Conservation (phyloP, 768 basidiomycete species). For the Rhizopogon roseolus region DNA sequence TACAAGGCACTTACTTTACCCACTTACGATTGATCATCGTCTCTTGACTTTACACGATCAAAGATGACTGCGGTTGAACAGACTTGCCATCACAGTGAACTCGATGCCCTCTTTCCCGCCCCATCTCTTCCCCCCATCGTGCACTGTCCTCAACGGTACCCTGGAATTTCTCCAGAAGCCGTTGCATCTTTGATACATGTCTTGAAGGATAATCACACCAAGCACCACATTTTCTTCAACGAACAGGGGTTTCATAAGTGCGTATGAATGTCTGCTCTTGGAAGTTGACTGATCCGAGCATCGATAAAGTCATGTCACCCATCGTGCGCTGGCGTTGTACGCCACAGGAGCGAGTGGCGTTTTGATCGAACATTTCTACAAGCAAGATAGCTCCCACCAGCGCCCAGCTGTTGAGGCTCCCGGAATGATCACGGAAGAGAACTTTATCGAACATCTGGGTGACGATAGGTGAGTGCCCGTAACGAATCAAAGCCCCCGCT, state of each 20-base stretch:
- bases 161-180: slow-evolving; percentile 18
- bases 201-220: slow-evolving; percentile 45
- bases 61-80: too few relatives aligned
- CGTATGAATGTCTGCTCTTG: slow-evolving; percentile 4
- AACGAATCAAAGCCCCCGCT: background rate
- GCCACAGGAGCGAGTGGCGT: slow-evolving; percentile 20
- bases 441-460: slow-evolving; percentile 17
- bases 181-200: slow-evolving; percentile 22
- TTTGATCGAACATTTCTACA: slow-evolving; percentile 20
- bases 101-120: slow-evolving; percentile 3
- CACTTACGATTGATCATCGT: too few relatives aligned
- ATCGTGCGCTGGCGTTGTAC: slow-evolving; percentile 25
- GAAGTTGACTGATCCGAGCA: background rate
- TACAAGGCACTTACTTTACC: too few relatives aligned
- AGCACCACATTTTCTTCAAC: slow-evolving; percentile 47
- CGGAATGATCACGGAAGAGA: slow-evolving; percentile 15
- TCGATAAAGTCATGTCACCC: slow-evolving; percentile 19
- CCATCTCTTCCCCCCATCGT: slow-evolving; percentile 1
- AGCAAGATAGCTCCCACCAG: slow-evolving; percentile 15
- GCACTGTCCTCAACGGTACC: background rate
- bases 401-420: slow-evolving; percentile 20
- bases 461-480: slow-evolving; percentile 18
- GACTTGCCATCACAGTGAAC: background rate
- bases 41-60: too few relatives aligned
- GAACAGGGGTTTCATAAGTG: slow-evolving; percentile 48